A percentile compares a stretch with the other conserved stretches of the same genome.
Conservation (phyloP, 164 flowering plant genomes). For the Liquidambar formosana region DNA sequence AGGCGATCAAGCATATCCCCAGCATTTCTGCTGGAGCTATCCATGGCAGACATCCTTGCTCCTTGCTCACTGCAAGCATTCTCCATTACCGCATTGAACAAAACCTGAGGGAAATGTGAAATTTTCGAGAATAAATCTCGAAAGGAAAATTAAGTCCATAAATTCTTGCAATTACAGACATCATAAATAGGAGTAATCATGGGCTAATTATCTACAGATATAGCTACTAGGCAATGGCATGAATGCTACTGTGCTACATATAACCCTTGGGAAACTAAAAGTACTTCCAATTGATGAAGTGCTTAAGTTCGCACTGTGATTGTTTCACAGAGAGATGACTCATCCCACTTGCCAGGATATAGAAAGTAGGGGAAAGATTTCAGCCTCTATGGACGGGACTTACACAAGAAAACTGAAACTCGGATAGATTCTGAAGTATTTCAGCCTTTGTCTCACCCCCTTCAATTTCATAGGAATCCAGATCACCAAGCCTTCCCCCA, state of each 20-base stretch:
- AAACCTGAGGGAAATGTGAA: constrained; percentile 36
- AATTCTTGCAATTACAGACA: neutral
- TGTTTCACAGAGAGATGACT: neutral
- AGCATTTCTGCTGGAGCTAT: constrained; percentile 97
- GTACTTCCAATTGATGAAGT: no score
- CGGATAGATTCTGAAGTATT: constrained; percentile 84
- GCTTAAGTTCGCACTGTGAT: no score
- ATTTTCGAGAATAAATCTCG: neutral
- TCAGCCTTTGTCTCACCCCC: constrained; percentile 87
- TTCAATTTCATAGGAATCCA: constrained; percentile 92
- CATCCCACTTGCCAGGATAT: neutral
- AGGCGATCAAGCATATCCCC: constrained; percentile 99
- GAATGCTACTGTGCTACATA: no score
- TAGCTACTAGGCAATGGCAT: neutral
- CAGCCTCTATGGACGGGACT: constrained; percentile 27
- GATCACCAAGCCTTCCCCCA: constrained; percentile 80
- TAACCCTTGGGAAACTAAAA: no score
- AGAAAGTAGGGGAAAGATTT: neutral
- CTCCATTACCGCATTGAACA: constrained; percentile 92
- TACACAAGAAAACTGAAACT: constrained; percentile 96
- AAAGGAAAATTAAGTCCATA: no score
- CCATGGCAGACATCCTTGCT: constrained; percentile 99
- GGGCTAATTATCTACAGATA: neutral
- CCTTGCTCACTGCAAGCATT: constrained; percentile 99
- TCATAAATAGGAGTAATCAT: neutral